Conservation (phyloP, 75 land plant species). For the Isoetes taiwanensis region DNA sequence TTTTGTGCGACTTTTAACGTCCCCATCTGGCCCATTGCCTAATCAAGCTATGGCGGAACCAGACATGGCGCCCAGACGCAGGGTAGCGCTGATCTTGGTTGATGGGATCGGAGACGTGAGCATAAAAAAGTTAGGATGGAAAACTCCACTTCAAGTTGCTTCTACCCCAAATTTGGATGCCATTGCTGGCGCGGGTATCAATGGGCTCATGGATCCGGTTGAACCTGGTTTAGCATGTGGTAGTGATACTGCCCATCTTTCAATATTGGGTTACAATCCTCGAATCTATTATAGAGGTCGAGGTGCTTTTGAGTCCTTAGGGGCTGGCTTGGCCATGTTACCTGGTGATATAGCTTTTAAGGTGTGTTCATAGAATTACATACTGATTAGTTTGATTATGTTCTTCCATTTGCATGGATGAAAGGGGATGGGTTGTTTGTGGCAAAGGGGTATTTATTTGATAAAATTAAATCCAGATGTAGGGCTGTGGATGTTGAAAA, state of each 20-base stretch:
- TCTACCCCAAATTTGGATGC: conserved; percentile 74
- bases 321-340: conserved; percentile 96
- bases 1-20: too few relatives aligned
- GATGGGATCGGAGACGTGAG: conserved; percentile 93
- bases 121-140: conserved; percentile 47
- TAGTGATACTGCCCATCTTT: conserved; percentile 96
- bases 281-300: conserved; percentile 83
- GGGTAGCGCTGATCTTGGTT: conserved; percentile 79
- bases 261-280: conserved; percentile 85
- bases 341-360: conserved; percentile 99
- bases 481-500: too few relatives aligned
- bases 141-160: conserved; percentile 72
- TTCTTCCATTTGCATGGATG: too few relatives aligned
- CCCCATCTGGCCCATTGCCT: too few relatives aligned
- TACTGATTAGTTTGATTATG: too few relatives aligned
- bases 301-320: conserved; percentile 98
- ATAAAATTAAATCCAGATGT: not conserved
- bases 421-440: too few relatives aligned
- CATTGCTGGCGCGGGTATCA: conserved; percentile 84
- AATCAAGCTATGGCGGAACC: too few relatives aligned
- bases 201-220: conserved; percentile 98
- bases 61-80: conserved; percentile 19
- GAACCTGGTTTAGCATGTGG: conserved; percentile 97
- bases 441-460: not conserved
- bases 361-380: too few relatives aligned